Conservation (phyloP, 768 basidiomycete species). For the Leccinum barrowsii region DNA sequence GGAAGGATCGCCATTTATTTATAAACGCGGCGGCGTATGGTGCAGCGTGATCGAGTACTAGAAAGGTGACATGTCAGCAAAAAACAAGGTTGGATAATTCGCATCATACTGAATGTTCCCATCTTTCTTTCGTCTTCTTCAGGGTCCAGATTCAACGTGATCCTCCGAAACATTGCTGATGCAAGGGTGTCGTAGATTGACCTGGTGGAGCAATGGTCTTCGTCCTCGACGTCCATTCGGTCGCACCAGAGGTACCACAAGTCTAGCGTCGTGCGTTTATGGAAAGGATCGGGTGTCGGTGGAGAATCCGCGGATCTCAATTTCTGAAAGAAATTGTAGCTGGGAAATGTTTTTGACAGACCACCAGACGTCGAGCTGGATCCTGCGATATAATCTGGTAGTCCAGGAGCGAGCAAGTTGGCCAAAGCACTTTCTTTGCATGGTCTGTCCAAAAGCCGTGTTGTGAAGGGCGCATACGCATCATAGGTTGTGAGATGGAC, state of each 20-base stretch:
- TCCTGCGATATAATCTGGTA: constrained; percentile 16
- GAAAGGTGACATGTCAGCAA: neutral
- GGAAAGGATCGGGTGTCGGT: neutral
- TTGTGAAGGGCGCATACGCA: constrained; percentile 12
- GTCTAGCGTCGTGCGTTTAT: constrained; percentile 4
- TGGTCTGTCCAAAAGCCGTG: constrained; percentile 5
- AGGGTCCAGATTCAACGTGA: neutral
- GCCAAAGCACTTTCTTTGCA: constrained; percentile 1
- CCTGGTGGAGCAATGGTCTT: neutral
- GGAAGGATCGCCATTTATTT: neutral
- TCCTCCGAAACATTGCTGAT: neutral
- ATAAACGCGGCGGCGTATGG: neutral
- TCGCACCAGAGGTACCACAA: neutral
- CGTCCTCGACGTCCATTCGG: neutral
- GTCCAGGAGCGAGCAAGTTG: constrained; percentile 15
- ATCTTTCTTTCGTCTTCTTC: neutral
- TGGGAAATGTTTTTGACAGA: constrained; percentile 7
- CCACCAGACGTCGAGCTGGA: constrained; percentile 22
- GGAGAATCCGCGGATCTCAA: neutral
- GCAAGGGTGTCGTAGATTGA: neutral
- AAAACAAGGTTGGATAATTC: neutral
- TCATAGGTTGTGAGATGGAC: constrained; percentile 16
- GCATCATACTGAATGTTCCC: neutral
- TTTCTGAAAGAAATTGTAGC: constrained; percentile 1
- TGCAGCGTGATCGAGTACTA: neutral